phyloP scores from a whole-genome alignment of 176 grass and related monocot genomes.

The Eragrostis curvula region DNA sequence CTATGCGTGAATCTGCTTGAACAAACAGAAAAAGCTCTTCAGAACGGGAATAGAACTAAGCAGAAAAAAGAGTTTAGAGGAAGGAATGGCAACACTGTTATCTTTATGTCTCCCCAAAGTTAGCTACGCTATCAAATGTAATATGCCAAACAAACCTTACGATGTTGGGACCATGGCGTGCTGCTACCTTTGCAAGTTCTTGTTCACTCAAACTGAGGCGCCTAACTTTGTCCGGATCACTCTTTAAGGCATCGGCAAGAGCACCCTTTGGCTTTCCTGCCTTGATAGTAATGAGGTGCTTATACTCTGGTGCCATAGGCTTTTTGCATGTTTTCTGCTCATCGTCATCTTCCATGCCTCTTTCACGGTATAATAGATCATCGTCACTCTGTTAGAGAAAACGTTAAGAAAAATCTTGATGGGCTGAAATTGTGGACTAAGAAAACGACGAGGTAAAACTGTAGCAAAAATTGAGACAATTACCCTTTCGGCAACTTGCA shows the following conservation, averaged over 20 bases:
- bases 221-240: slow-evolving; percentile 83
- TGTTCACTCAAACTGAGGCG: slow-evolving; percentile 95
- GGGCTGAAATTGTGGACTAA: not conserved
- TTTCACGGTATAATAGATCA: slow-evolving; percentile 38
- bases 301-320: slow-evolving; percentile 62
- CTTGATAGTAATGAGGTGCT: slow-evolving; percentile 82
- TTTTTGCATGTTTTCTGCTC: slow-evolving; percentile 42
- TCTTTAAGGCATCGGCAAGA: slow-evolving; percentile 69
- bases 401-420: slow-evolving; percentile 25
- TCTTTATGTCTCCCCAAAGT: not conserved
- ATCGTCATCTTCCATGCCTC: slow-evolving; percentile 46
- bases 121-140: slow-evolving; percentile 16
- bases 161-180: slow-evolving; percentile 58
- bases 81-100: not conserved
- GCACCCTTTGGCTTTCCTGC: slow-evolving; percentile 86
- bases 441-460: slow-evolving; percentile 18
- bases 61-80: not conserved
- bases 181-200: slow-evolving; percentile 73
- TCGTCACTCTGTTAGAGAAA: slow-evolving; percentile 50
- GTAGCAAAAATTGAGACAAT: not conserved
- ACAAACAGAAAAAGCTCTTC: slow-evolving; percentile 45
- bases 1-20: slow-evolving; percentile 88
- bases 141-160: slow-evolving; percentile 62
- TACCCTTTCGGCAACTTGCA: slow-evolving; percentile 64
- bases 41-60: slow-evolving; percentile 24